Base-by-base conservation (phyloP, 306 rosid genomes). In the Vigna radiata region DNA sequence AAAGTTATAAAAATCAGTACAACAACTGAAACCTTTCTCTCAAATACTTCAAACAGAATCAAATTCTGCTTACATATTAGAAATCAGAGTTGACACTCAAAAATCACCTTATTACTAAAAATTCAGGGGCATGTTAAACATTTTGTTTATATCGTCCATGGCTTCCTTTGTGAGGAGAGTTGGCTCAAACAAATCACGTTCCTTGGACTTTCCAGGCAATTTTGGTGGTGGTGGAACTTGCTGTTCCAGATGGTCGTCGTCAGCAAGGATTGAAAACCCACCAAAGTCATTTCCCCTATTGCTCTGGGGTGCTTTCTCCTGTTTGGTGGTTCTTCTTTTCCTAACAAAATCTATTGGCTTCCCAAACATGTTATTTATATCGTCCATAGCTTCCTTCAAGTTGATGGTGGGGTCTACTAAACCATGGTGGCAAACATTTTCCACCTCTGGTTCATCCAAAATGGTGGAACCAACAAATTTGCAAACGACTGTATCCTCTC, bases 301-400 rank as follows among this genome's bases (percentile, higher is more conserved):
- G 84, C 49, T 49, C 36, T 74, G 87, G 0, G 85, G 82, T 68
- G 77, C 89, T 58, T 83, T 94, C 72, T 86, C 96, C 69, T 76
- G 89, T 79, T 80, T 89, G 69, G 53, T 79, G 19, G 85, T 82
- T 79, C 96, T 90, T 78, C 73, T 89, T 25, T 78, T 85, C 77
- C 98, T 82, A 27, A 88, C 87, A 75, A 94, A 94, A 31, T 94
- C 96, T 3, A 94, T 94, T 16, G 98, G 96, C 85, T 92, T 87
- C 75, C 97, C 99, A 79, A 95, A 95, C 99, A 95, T 92, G 91
- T 83, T 88, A 65, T 92, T 95, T 82, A 95, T 95, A 84, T 92
- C 99, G 54, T 89, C 86, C 97, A 95, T 95, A 39, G 99, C 99
- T 82, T 95, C 97, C 87, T 88, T 92, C 88, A 92, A 66, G 90